Evolutionary conservation across 805 yeast species (phyloP).

Genomic region (Wickerhamomyces alni): DNA sequence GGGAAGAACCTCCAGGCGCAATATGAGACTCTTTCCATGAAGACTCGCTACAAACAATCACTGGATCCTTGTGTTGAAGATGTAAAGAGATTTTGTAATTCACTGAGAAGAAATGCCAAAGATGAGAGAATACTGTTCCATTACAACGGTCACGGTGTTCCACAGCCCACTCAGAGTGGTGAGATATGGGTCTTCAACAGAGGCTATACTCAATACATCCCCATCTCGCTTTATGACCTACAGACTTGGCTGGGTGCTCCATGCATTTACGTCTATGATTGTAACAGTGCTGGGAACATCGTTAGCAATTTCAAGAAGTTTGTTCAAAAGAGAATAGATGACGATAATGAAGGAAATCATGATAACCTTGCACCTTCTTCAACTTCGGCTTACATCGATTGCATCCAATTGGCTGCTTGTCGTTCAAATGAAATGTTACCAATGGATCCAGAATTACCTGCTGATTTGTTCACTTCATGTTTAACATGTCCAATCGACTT

Average conservation of each 20-base stretch:
- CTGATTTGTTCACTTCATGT: slow-evolving; percentile 93
- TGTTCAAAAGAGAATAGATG: slow-evolving; percentile 84
- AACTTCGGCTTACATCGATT: slow-evolving; percentile 58
- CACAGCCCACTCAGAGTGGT: slow-evolving; percentile 92
- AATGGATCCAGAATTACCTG: slow-evolving; percentile 91
- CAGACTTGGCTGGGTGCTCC: slow-evolving; percentile 99
- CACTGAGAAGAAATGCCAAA: slow-evolving; percentile 82
- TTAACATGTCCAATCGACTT: slow-evolving; percentile 93
- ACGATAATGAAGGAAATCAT: slow-evolving; percentile 59
- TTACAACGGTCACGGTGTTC: slow-evolving; percentile 98
- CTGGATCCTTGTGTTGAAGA: slow-evolving; percentile 96
- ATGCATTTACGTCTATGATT: slow-evolving; percentile 89
- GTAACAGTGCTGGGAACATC: slow-evolving; percentile 91
- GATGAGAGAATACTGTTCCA: slow-evolving; percentile 92
- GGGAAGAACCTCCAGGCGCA: slow-evolving; percentile 85
- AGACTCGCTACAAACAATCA: slow-evolving; percentile 86
- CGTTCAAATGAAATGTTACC: slow-evolving; percentile 79
- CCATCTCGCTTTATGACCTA: slow-evolving; percentile 88
- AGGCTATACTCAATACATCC: slow-evolving; percentile 96
- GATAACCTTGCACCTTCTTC: slow-evolving; percentile 37
- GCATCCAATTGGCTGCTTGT: slow-evolving; percentile 93
- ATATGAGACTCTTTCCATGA: slow-evolving; percentile 80
- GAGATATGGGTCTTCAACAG: slow-evolving; percentile 98
- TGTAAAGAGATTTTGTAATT: slow-evolving; percentile 83
- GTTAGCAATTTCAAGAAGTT: slow-evolving; percentile 84